These are phyloP conservation scores for Metschnikowia shivogae DNA, from an alignment of 805 yeast species.

Conservation along the genomic window DNA sequence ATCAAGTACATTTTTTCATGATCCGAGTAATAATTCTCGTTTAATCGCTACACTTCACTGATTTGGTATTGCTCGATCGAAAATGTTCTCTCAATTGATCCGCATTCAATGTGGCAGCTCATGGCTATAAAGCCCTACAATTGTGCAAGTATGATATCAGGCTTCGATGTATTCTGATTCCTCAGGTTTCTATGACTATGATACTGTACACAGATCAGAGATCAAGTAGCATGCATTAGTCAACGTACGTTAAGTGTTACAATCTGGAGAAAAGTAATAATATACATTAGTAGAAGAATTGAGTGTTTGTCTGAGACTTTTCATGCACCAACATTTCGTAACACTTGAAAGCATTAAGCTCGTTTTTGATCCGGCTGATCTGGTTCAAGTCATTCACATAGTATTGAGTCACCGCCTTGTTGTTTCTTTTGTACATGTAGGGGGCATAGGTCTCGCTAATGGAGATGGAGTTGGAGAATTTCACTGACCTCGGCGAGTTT, in stretches of 20 bases:
- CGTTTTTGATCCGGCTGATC: conserved; percentile 56
- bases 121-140: not conserved
- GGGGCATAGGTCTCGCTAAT: conserved; percentile 53
- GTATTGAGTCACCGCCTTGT: conserved; percentile 48
- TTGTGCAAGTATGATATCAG: no score
- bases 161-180: no score
- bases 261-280: not conserved
- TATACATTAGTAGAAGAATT: conserved; percentile 48
- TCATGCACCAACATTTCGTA: conserved; percentile 68
- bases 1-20: not conserved
- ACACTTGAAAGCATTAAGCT: conserved; percentile 60
- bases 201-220: not conserved
- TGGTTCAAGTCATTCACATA: conserved; percentile 46
- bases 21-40: no score
- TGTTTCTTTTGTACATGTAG: conserved; percentile 50
- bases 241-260: no score
- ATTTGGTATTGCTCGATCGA: no score
- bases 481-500: conserved; percentile 5
- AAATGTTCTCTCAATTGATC: no score
- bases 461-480: conserved; percentile 44
- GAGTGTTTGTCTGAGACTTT: conserved; percentile 56
- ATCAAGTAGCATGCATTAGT: not conserved
- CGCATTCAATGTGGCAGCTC: no score
- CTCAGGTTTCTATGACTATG: not conserved
- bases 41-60: no score